These are phyloP conservation scores for Adansonia gregorii DNA, from an alignment of 441 rosid species.

Conservation along the genomic window DNA sequence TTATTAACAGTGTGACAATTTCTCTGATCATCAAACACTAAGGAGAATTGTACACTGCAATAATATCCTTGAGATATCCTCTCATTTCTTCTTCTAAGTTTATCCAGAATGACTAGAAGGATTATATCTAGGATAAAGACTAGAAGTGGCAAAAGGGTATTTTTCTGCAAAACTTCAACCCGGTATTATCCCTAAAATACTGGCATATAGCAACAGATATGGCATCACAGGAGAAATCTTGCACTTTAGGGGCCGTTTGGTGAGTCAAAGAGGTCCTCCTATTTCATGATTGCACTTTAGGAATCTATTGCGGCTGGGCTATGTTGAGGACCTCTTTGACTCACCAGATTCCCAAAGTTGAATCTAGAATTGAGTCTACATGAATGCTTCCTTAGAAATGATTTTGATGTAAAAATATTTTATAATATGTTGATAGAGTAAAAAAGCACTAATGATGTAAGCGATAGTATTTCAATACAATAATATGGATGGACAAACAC, in stretches of 20 bases:
- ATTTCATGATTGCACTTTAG: not conserved
- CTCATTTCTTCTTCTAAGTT: slow-evolving; percentile 14
- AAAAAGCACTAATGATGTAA: not conserved
- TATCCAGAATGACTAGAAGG: not conserved
- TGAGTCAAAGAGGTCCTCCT: too few species aligned
- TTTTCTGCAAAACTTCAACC: slow-evolving; percentile 3
- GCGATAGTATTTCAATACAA: not conserved
- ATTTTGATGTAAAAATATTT: not conserved
- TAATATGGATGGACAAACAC: not conserved
- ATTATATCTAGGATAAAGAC: slow-evolving; percentile 19
- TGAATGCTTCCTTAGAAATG: not conserved
- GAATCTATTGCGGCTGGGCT: not conserved
- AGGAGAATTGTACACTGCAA: not conserved
- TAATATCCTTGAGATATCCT: slow-evolving; percentile 12
- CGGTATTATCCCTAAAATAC: not conserved
- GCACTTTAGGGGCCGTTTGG: not conserved
- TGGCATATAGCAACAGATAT: not conserved
- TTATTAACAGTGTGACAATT: not conserved
- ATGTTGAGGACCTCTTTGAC: not conserved
- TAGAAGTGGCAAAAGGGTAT: not conserved
- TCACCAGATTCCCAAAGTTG: slow-evolving; percentile 8
- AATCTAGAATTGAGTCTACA: not conserved
- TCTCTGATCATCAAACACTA: not conserved
- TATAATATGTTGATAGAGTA: not conserved
- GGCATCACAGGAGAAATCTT: slow-evolving; percentile 1